These are phyloP conservation scores for Xerocomus amazonicus DNA, from an alignment of 1,284 basidiomycete species.

Conservation along the genomic window DNA sequence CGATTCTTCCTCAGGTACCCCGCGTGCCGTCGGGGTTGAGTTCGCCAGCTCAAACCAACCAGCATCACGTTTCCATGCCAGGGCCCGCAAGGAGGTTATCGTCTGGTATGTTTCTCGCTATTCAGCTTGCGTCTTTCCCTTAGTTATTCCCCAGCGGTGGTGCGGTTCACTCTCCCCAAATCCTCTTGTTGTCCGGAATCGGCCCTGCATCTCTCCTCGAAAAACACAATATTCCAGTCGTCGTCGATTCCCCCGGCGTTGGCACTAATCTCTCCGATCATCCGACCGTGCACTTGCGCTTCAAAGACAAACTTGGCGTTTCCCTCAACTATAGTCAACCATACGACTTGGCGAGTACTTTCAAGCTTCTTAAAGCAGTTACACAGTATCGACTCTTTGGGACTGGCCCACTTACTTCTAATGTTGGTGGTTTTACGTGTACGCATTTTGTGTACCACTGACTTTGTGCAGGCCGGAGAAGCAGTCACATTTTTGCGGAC, in stretches of 20 bases:
- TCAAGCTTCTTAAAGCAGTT: conserved; percentile 36
- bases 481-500: conserved; percentile 55
- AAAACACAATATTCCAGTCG: conserved; percentile 45
- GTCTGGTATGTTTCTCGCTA: conserved; percentile 43
- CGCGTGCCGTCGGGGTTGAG: conserved; percentile 60
- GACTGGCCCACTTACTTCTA: conserved; percentile 49
- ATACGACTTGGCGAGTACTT: conserved; percentile 31
- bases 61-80: conserved; percentile 37
- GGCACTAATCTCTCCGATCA: conserved; percentile 62
- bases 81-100: conserved; percentile 56
- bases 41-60: conserved; percentile 37
- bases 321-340: conserved; percentile 43
- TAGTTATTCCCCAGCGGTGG: conserved; percentile 45
- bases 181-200: conserved; percentile 69
- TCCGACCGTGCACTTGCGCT: conserved; percentile 43
- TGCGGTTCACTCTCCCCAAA: conserved; percentile 61
- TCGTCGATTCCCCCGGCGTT: conserved; percentile 56
- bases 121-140: not conserved
- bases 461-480: conserved; percentile 47
- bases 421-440: conserved; percentile 42
- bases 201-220: conserved; percentile 56
- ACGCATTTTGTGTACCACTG: not conserved
- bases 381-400: conserved; percentile 43
- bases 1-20: conserved; percentile 39
- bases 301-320: conserved; percentile 47